Evolutionary conservation across 225 moss, liverwort and hornwort genomes (phyloP), one percentile per base, ranked within the genome.

Genomic region (Polytrichum formosum): DNA sequence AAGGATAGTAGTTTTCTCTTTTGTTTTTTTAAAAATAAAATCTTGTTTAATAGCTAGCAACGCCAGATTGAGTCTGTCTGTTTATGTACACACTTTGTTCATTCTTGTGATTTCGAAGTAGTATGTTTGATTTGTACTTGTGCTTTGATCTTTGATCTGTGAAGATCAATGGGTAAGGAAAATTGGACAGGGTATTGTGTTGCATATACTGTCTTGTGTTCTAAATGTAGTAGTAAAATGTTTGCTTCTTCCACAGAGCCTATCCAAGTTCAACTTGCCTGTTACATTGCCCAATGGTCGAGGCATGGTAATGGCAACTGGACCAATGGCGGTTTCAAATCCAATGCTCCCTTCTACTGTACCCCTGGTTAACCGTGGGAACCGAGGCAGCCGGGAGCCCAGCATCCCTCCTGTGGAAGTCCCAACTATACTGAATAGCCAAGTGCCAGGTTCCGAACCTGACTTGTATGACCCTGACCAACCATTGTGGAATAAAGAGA

Each of bases 391-490:
- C 78, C 83, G 96, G 69, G 96, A 93, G 75, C 75, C 82, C 30
- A 93, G 88, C 69, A 79, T 91, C 62, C 85, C 93, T 77, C 82
- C 86, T 7, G 70, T 84, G 54, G 93, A 96, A 75, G 86, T 79
- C 53, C 72, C 77, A 55, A 69, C 74, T 54, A 56, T 79, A 68
- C 67, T 84, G 68, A 91, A 90, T 73, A 90, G 81, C 66, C 81
- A 77, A 67, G 82, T 64, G 26, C 64, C 82, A 66, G 85, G 78
- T 71, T 73, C 87, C 46, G 95, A 95, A 70, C 95, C 93, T 61
- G 96, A 96, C 74, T 89, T 85, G 30, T 96, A 96, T 81, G 96
- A 96, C 82, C 96, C 96, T 68, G 96, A 96, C 86, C 96, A 96
- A 77, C 96, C 93, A 26, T 81, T 96, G 70, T 96, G 96, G 96